Base-by-base conservation (phyloP, 306 rosid genomes). In the Lathyrus aphaca region DNA sequence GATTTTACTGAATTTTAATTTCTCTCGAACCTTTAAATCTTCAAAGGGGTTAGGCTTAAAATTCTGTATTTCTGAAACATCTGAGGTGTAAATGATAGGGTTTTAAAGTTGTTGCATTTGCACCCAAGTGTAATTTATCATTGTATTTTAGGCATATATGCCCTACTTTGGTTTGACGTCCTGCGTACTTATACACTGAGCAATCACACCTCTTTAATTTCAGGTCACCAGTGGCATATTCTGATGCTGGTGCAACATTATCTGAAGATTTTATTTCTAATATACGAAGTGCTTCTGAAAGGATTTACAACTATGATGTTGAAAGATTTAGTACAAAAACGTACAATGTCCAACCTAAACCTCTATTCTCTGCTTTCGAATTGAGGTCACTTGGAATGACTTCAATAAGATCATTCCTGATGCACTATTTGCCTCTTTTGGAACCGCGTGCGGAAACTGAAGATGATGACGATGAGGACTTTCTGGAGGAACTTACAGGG, bases 371-470 rank as follows among this genome's bases (percentile, higher is more conserved):
- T 15, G 98, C 96, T 65, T 88, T 90, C 53, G 93, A 90, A 69
- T 68, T 64, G 77, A 82, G 63, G 81, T 5, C 86, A 13, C 61
- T 93, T 5, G 80, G 83, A 50, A 16, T 93, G 82, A 90, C 96
- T 27, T 77, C 91, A 15, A 1, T 90, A 39, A 85, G 96, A 81
- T 85, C 96, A 1, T 81, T 93, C 60, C 62, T 93, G 65, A 43
- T 83, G 89, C 82, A 80, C 69, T 93, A 85, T 76, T 85, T 90
- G 81, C 98, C 96, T 65, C 98, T 93, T 77, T 40, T 88, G 86
- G 98, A 90, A 85, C 91, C 93, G 46, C 93, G 60, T 64, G 50
- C 86, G 10, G 83, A 74, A 71, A 73, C 81, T 77, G 98, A 90
- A 74, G 93, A 85, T 1, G 88, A 89, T 29, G 96, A 89, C 5